Percentiles rank a stretch among this genome's conserved stretches.
These are phyloP conservation scores for Coix lacrymajobi DNA, from an alignment of 176 grass and related monocot species.

Conservation along the genomic window DNA sequence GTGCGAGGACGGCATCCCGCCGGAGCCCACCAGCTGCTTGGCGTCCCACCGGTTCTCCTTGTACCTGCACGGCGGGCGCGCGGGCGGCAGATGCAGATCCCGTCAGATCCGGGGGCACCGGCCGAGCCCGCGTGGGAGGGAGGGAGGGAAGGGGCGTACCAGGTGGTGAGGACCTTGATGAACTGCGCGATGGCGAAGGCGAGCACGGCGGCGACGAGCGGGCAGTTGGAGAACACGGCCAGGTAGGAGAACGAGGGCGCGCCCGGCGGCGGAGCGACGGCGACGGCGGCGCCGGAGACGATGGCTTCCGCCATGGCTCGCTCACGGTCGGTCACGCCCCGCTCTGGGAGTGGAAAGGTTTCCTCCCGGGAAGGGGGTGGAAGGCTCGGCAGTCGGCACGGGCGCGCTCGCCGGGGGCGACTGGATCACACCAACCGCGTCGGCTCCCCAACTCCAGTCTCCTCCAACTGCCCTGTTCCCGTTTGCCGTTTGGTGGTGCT, in stretches of 20 bases:
- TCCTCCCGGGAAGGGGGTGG: too few species aligned
- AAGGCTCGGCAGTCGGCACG: too few species aligned
- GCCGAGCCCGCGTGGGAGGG: background rate
- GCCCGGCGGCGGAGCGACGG: background rate
- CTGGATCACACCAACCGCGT: background rate
- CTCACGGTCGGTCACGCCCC: background rate
- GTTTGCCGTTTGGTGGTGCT: background rate
- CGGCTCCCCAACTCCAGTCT: background rate
- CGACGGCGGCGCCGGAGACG: background rate
- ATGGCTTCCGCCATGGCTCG: background rate
- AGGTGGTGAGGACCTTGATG: conserved; percentile 89
- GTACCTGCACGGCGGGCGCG: conserved; percentile 37
- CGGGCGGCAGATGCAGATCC: conserved; percentile 1
- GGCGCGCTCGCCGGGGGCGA: too few species aligned
- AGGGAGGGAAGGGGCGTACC: conserved; percentile 19
- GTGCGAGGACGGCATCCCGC: conserved; percentile 88
- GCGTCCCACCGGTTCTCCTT: conserved; percentile 94
- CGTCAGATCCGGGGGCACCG: conserved; percentile 22
- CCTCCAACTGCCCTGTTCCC: background rate
- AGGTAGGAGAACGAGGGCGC: conserved; percentile 65
- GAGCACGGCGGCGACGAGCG: conserved; percentile 60
- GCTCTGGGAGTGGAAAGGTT: background rate
- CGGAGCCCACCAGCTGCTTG: conserved; percentile 76
- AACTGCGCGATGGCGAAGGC: conserved; percentile 72
- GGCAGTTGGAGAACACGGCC: conserved; percentile 57